Evolutionary conservation across 768 basidiomycete species (phyloP).

Genomic region (Agaricus subrufescens): DNA sequence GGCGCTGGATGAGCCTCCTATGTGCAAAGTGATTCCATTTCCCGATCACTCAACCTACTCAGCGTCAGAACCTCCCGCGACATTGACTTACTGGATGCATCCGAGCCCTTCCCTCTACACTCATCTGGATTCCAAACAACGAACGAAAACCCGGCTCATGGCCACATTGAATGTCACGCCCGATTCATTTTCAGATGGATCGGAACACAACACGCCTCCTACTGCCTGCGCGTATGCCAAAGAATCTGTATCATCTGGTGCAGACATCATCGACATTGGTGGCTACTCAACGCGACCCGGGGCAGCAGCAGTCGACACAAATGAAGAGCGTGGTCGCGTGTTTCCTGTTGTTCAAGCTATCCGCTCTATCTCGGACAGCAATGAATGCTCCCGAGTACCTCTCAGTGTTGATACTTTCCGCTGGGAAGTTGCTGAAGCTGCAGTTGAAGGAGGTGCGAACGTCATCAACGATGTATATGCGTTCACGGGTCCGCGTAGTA

Average conservation of each 20-base stretch:
- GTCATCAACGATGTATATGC: slow-evolving; percentile 93
- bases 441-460: slow-evolving; percentile 79
- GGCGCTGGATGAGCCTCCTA: slow-evolving; percentile 33
- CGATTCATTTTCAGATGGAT: slow-evolving; percentile 94
- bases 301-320: slow-evolving; percentile 55
- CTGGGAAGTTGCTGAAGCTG: slow-evolving; percentile 68
- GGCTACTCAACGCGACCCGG: slow-evolving; percentile 91
- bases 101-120: slow-evolving; percentile 14
- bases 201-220: slow-evolving; percentile 44
- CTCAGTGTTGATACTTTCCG: slow-evolving; percentile 91
- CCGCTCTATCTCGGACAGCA: slow-evolving; percentile 21
- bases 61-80: slow-evolving; percentile 35
- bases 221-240: slow-evolving; percentile 51
- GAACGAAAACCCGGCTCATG: slow-evolving; percentile 69
- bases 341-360: slow-evolving; percentile 65
- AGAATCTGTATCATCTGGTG: slow-evolving; percentile 48
- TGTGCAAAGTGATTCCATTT: slow-evolving; percentile 75
- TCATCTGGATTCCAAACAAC: neutral
- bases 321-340: slow-evolving; percentile 73
- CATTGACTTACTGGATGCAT: slow-evolving; percentile 48
- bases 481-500: slow-evolving; percentile 60
- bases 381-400: slow-evolving; percentile 25
- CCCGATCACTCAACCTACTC: slow-evolving; percentile 32
- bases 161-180: slow-evolving; percentile 90
- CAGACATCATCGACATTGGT: slow-evolving; percentile 85